These are phyloP conservation scores for Aureobasidium musti DNA, from an alignment of 2,329 filamentous ascomycete genomes.

Conservation along the genomic window DNA sequence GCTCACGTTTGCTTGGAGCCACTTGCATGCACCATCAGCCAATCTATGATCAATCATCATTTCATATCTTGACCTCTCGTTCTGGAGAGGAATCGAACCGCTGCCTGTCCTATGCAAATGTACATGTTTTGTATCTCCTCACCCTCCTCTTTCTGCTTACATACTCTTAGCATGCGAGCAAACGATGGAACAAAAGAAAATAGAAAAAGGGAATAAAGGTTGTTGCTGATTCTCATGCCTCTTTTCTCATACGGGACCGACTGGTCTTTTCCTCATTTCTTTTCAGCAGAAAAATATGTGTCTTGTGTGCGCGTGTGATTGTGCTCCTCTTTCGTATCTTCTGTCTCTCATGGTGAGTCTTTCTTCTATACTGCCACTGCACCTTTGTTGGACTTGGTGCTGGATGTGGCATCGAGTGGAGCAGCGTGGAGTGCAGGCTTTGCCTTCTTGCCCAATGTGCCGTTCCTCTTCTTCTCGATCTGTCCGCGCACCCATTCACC, in stretches of 20 bases:
- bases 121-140: slow-evolving; percentile 4
- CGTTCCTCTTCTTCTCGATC: slow-evolving; percentile 66
- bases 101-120: slow-evolving; percentile 17
- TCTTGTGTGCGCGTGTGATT: background rate
- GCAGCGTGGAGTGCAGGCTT: slow-evolving; percentile 87
- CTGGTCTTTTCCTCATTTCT: background rate
- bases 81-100: background rate
- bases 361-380: slow-evolving; percentile 17
- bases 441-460: slow-evolving; percentile 55
- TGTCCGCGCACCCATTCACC: slow-evolving; percentile 79
- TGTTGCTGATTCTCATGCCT: slow-evolving; percentile 17
- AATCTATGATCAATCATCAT: background rate
- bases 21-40: too few relatives aligned
- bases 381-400: slow-evolving; percentile 14
- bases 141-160: background rate
- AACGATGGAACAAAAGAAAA: background rate
- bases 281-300: background rate
- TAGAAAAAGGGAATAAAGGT: background rate
- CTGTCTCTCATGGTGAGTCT: background rate
- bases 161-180: background rate
- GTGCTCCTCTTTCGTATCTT: background rate
- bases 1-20: too few relatives aligned
- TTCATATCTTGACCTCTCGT: background rate
- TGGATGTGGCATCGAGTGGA: slow-evolving; percentile 65
- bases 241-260: slow-evolving; percentile 4